These are phyloP conservation scores for Actinomucor elegans DNA, from an alignment of 371 early-diverging fungal genomes.

Conservation along the genomic window DNA sequence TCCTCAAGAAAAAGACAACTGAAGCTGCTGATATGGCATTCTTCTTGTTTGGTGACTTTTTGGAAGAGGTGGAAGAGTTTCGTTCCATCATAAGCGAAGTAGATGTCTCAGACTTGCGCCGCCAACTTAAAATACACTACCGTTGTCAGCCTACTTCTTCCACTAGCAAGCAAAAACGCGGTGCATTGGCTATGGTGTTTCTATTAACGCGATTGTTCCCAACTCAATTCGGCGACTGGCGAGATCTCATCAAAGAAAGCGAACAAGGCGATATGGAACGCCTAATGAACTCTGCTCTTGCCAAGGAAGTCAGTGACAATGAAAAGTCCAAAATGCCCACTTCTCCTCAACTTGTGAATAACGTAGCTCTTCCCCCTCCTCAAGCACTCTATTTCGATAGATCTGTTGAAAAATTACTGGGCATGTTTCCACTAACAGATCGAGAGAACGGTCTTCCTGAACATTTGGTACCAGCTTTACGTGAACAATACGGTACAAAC, in stretches of 20 bases:
- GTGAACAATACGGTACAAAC: constrained; percentile 84
- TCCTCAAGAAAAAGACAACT: constrained; percentile 63
- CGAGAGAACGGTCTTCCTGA: constrained; percentile 65
- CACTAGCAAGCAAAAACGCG: constrained; percentile 62
- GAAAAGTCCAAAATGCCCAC: constrained; percentile 30
- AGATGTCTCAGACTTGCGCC: constrained; percentile 74
- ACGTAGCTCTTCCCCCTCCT: constrained; percentile 51
- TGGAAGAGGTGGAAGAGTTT: constrained; percentile 80
- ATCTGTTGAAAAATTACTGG: constrained; percentile 68
- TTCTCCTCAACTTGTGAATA: constrained; percentile 21
- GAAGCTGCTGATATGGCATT: constrained; percentile 86
- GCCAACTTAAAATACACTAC: constrained; percentile 76
- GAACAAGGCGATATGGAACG: constrained; percentile 75
- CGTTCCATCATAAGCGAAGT: constrained; percentile 76
- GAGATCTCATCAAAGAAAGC: constrained; percentile 78
- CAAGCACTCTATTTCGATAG: constrained; percentile 88
- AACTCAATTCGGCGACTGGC: constrained; percentile 81
- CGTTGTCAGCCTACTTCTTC: constrained; percentile 73
- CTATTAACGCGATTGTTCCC: constrained; percentile 49
- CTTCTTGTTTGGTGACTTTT: constrained; percentile 89
- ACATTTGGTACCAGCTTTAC: constrained; percentile 52
- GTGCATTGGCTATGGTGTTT: constrained; percentile 77
- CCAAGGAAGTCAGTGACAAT: constrained; percentile 24
- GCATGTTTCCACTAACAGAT: constrained; percentile 81
- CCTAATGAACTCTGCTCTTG: constrained; percentile 40